Conservation (phyloP, 148 eudicot species). For the Talinum fruticosum region DNA sequence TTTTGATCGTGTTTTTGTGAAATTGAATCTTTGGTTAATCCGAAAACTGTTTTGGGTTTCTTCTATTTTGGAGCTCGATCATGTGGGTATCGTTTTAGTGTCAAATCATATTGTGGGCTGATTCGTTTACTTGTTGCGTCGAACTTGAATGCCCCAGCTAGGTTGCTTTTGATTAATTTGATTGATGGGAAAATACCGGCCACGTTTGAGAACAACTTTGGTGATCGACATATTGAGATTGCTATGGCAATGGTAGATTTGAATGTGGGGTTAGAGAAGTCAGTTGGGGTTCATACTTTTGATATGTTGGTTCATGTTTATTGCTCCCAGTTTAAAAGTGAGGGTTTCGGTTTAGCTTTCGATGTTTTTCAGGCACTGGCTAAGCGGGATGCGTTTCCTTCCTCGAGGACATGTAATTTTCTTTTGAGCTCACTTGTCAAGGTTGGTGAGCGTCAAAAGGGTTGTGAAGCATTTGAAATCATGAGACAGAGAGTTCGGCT, state of each 20-base stretch:
- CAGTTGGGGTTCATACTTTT: slow-evolving; percentile 34
- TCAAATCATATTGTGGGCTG: slow-evolving; percentile 69
- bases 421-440: slow-evolving; percentile 70
- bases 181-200: slow-evolving; percentile 60
- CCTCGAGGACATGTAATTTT: slow-evolving; percentile 58
- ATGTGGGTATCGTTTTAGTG: slow-evolving; percentile 48
- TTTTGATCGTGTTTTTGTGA: slow-evolving; percentile 53
- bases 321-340: slow-evolving; percentile 47
- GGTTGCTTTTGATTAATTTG: slow-evolving; percentile 63
- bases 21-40: slow-evolving; percentile 40
- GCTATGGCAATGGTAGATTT: slow-evolving; percentile 49
- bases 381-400: slow-evolving; percentile 50
- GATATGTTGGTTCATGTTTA: slow-evolving; percentile 80
- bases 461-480: slow-evolving; percentile 59
- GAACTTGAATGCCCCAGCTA: slow-evolving; percentile 47
- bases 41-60: slow-evolving; percentile 53
- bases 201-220: slow-evolving; percentile 25
- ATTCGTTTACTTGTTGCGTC: slow-evolving; percentile 62
- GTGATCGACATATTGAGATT: slow-evolving; percentile 58
- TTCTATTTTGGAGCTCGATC: slow-evolving; percentile 48
- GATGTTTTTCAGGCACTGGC: slow-evolving; percentile 54
- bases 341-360: slow-evolving; percentile 42
- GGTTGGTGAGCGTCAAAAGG: slow-evolving; percentile 48
- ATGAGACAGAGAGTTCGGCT: slow-evolving; percentile 42
- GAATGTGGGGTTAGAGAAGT: slow-evolving; percentile 25